phyloP scores from a whole-genome alignment of 306 rosid species.

The Dicorynia guianensis region DNA sequence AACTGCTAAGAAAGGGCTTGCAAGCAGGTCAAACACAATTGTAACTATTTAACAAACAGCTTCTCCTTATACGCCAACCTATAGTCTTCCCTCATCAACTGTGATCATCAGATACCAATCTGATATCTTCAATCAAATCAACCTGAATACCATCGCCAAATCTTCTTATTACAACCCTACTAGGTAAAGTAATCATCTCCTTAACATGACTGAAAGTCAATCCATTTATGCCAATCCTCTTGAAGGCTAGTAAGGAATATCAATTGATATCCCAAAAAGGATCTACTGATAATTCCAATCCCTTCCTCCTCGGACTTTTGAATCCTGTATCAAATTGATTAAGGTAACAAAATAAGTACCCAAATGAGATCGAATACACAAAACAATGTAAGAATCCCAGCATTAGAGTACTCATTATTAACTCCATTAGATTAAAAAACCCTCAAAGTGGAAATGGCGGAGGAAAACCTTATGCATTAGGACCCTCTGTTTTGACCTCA shows the following conservation, averaged over 20 bases:
- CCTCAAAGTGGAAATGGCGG: slow-evolving; percentile 1
- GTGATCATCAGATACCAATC: slow-evolving; percentile 47
- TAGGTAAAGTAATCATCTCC: slow-evolving; percentile 26
- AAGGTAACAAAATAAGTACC: slow-evolving; percentile 33
- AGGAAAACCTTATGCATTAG: not conserved
- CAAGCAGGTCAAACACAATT: slow-evolving; percentile 41
- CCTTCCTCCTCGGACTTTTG: slow-evolving; percentile 30
- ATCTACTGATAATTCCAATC: slow-evolving; percentile 37
- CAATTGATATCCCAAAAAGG: slow-evolving; percentile 21
- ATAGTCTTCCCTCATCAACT: slow-evolving; percentile 35
- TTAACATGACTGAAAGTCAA: slow-evolving; percentile 39
- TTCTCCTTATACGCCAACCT: slow-evolving; percentile 32
- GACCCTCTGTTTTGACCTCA: slow-evolving; percentile 11
- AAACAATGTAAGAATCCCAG: slow-evolving; percentile 5
- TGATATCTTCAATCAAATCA: slow-evolving; percentile 43
- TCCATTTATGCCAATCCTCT: slow-evolving; percentile 37
- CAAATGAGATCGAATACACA: slow-evolving; percentile 8
- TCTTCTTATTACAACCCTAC: slow-evolving; percentile 30
- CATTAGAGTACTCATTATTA: slow-evolving; percentile 12
- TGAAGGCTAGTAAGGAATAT: not conserved
- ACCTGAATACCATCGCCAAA: slow-evolving; percentile 43
- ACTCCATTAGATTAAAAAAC: slow-evolving; percentile 14
- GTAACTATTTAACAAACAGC: slow-evolving; percentile 35
- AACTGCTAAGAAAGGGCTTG: slow-evolving; percentile 31
- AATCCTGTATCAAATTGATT: slow-evolving; percentile 61